A percentile compares a stretch with the other conserved stretches of the same genome.
Evolutionary conservation across 176 grass and related monocot genomes (phyloP).

Genomic region (Themeda triandra): DNA sequence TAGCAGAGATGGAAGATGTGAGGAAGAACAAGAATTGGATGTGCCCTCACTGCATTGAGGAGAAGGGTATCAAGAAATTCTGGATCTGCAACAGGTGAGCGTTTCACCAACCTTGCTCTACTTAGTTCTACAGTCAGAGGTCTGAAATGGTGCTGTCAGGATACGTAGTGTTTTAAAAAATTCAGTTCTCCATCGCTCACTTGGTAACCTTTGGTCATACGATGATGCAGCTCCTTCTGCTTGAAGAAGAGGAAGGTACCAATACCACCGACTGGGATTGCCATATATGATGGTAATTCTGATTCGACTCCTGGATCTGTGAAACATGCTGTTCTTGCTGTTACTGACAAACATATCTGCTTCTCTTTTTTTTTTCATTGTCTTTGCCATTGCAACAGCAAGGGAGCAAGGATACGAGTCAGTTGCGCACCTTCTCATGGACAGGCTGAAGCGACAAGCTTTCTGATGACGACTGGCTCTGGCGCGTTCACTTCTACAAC

Average conservation of each 20-base stretch:
- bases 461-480: not conserved
- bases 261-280: slow-evolving; percentile 70
- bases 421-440: slow-evolving; percentile 90
- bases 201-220: not conserved
- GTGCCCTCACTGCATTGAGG: slow-evolving; percentile 89
- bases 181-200: not conserved
- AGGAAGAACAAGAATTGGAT: slow-evolving; percentile 80
- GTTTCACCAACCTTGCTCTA: not conserved
- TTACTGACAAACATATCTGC: not conserved
- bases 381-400: slow-evolving; percentile 31
- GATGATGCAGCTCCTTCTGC: slow-evolving; percentile 63
- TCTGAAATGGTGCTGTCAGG: not conserved
- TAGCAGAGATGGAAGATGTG: slow-evolving; percentile 78
- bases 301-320: not conserved
- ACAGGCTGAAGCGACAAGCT: slow-evolving; percentile 54
- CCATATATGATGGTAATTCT: slow-evolving; percentile 75
- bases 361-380: too few relatives aligned
- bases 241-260: slow-evolving; percentile 82
- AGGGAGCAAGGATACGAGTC: slow-evolving; percentile 68
- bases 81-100: slow-evolving; percentile 94
- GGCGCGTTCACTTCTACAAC: too few relatives aligned
- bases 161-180: not conserved
- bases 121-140: not conserved
- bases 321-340: not conserved
- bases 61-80: slow-evolving; percentile 70